These are phyloP conservation scores for Mycena leptocephala DNA, from an alignment of 768 basidiomycete genomes.

Conservation along the genomic window DNA sequence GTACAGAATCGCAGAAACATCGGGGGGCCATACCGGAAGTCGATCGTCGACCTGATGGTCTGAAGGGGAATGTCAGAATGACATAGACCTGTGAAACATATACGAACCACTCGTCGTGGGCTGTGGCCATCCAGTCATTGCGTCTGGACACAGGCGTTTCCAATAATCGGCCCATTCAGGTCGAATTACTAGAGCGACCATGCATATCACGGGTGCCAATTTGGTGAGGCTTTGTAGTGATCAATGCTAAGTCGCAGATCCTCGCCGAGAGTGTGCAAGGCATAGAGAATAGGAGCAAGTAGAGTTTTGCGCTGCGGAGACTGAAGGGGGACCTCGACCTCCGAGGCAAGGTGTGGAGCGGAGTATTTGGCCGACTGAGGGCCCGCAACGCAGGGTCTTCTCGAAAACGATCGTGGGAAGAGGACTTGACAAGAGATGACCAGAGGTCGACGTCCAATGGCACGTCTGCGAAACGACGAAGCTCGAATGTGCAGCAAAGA, in stretches of 20 bases:
- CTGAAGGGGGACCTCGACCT: slow-evolving; percentile 24
- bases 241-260: slow-evolving; percentile 74
- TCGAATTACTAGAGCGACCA: slow-evolving; percentile 73
- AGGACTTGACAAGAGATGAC: slow-evolving; percentile 62
- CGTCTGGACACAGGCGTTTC: slow-evolving; percentile 84
- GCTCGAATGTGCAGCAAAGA: slow-evolving; percentile 64
- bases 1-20: slow-evolving; percentile 79
- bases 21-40: slow-evolving; percentile 85
- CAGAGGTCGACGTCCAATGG: slow-evolving; percentile 55
- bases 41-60: slow-evolving; percentile 75
- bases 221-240: slow-evolving; percentile 69
- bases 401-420: slow-evolving; percentile 63
- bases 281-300: slow-evolving; percentile 76
- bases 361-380: slow-evolving; percentile 53
- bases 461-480: slow-evolving; percentile 44
- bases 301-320: slow-evolving; percentile 57
- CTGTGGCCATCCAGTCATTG: slow-evolving; percentile 73
- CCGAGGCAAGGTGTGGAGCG: slow-evolving; percentile 28
- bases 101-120: slow-evolving; percentile 60
- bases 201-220: slow-evolving; percentile 77
- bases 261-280: slow-evolving; percentile 87
- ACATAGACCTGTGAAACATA: background rate
- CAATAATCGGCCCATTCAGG: slow-evolving; percentile 96
- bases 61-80: slow-evolving; percentile 22
- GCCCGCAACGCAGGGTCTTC: slow-evolving; percentile 73